Evolutionary conservation across 2,329 filamentous ascomycete species (phyloP).

Genomic region (Blastomyces parvus): DNA sequence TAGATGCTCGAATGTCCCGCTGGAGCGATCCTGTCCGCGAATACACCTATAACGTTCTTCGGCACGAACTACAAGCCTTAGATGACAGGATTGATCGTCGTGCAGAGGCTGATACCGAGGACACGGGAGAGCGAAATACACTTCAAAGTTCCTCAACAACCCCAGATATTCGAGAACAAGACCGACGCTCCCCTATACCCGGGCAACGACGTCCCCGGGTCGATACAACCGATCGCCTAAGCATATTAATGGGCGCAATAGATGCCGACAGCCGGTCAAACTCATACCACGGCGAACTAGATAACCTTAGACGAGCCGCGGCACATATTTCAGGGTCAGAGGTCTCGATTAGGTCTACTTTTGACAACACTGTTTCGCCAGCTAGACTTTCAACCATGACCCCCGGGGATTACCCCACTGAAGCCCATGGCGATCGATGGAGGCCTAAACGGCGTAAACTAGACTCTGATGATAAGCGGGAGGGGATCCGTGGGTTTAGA

Average conservation of each 20-base stretch:
- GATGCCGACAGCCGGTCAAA: neutral
- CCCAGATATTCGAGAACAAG: neutral
- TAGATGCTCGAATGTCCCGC: conserved; percentile 16
- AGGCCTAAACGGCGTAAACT: conserved; percentile 59
- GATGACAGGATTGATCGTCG: neutral
- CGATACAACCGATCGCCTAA: neutral
- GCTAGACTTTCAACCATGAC: conserved; percentile 7
- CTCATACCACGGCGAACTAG: neutral
- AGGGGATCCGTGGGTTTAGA: conserved; percentile 49
- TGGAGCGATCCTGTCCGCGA: conserved; percentile 23
- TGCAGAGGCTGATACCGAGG: neutral
- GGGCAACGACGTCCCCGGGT: conserved; percentile 1
- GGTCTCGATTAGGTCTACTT: conserved; percentile 18
- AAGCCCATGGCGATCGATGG: conserved; percentile 35
- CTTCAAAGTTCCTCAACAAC: neutral
- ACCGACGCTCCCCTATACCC: neutral
- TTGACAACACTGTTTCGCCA: conserved; percentile 17
- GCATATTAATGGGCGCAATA: neutral
- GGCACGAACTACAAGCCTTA: conserved; percentile 18
- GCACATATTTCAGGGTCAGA: conserved; percentile 17
- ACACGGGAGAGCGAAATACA: neutral
- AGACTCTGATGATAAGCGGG: conserved; percentile 50
- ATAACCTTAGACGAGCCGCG: conserved; percentile 15
- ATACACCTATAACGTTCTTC: conserved; percentile 22
- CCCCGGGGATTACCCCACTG: conserved; percentile 16